Conservation (phyloP, 164 flowering plant genomes). For the Tetrastigma voinierianum region DNA sequence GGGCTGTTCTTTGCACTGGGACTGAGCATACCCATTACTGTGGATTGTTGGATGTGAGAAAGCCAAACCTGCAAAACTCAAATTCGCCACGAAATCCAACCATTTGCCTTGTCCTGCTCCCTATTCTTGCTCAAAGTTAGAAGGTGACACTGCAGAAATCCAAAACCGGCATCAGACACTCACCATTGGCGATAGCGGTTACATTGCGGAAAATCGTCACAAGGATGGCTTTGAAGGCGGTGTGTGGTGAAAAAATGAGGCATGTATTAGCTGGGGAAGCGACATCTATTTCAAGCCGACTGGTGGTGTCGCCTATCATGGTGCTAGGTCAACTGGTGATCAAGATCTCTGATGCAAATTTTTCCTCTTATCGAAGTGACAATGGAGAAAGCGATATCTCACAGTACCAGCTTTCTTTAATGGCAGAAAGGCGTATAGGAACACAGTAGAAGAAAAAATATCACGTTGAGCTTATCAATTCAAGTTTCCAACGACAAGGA, state of each 20-base stretch:
- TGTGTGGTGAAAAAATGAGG: conserved; percentile 84
- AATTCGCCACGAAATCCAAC: conserved; percentile 30
- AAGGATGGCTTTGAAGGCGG: conserved; percentile 46
- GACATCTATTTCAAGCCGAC: conserved; percentile 94
- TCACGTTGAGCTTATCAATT: conserved; percentile 88
- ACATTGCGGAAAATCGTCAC: conserved; percentile 47
- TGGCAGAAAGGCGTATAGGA: conserved; percentile 56
- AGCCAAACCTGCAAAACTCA: conserved; percentile 69
- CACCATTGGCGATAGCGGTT: conserved; percentile 66
- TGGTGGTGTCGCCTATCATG: conserved; percentile 70
- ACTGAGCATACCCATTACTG: conserved; percentile 74
- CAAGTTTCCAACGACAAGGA: conserved; percentile 69
- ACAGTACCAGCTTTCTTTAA: conserved; percentile 75
- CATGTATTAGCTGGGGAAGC: conserved; percentile 84
- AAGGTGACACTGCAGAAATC: conserved; percentile 50
- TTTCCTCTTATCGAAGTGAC: conserved; percentile 69
- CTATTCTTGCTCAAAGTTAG: conserved; percentile 66
- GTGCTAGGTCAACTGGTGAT: conserved; percentile 61
- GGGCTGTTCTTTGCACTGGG: conserved; percentile 93
- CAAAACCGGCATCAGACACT: conserved; percentile 59
- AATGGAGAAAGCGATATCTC: conserved; percentile 60
- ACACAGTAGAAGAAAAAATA: conserved; percentile 87
- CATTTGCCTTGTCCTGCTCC: conserved; percentile 57
- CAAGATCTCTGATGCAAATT: conserved; percentile 78
- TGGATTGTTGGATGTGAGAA: conserved; percentile 77